Base-by-base conservation (phyloP, 306 rosid species). In the Dalbergia cochinchinensis region DNA sequence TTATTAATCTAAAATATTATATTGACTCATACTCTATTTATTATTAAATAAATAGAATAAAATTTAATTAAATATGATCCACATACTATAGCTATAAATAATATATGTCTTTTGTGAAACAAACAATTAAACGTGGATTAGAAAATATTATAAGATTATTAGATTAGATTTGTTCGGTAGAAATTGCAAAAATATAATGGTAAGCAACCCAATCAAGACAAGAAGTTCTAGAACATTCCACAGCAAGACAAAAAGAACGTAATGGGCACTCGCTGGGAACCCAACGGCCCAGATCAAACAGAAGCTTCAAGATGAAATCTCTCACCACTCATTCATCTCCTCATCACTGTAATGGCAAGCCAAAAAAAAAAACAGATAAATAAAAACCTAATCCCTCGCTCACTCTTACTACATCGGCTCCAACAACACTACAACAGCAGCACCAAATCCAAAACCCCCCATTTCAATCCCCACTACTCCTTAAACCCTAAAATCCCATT, bases 261-360 rank as follows among this genome's bases (percentile, higher is more conserved):
- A 3, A 26, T 26, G 31, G 31, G 31, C 31, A 1, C 31, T 26
- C 31, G 31, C 31, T 42, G 9, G 7, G 1, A 47, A 82, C 79
- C 80, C 55, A 83, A 83, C 89, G 89, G 86, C 15, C 10, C 19
- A 69, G 73, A 86, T 77, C 6, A 10, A 71, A 39, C 48, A 11
- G 87, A 86, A 86, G 48, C 12, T 83, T 86, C 90, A 83, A 63
- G 89, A 86, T 69, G 8, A 83, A 71, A 71, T 47, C 83, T 5
- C 14, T 33, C 67, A 13, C 8, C 83, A 1, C 18, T 42, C 66
- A 26, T 60, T 11, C 9, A 1, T 19, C 9, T 12, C 51, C 11
- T 59, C 34, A 14, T 11, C 3, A 12, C 15, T 26, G 31, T 26
- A 26, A 26, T 1, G 2, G 31, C 2, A 26, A 26, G 31, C 31